Conservation (phyloP, 495 filamentous ascomycete genomes). For the Trichoderma reesei region DNA sequence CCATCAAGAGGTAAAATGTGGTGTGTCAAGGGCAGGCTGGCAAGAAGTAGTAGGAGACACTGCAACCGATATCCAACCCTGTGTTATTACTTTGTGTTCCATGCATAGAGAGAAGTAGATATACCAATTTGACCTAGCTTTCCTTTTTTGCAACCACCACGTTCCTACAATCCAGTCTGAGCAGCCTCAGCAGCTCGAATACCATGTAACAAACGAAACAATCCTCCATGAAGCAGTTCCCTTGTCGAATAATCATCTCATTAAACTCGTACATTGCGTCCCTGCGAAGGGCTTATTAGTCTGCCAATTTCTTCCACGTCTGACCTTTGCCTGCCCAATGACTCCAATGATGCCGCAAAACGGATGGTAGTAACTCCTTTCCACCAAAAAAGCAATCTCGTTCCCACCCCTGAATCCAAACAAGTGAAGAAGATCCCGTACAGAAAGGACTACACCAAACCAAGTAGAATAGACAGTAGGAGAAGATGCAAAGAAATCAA, state of each 20-base stretch:
- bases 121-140: background rate
- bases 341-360: background rate
- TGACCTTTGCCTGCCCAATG: background rate
- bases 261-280: constrained; percentile 3
- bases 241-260: background rate
- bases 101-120: background rate
- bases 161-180: background rate
- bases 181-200: background rate
- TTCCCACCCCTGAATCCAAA: background rate
- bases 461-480: background rate
- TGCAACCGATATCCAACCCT: background rate
- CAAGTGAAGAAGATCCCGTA: background rate
- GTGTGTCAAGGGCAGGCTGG: background rate
- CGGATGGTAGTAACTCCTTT: background rate
- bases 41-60: background rate
- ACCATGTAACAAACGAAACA: constrained; percentile 13
- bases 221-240: constrained; percentile 14
- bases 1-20: constrained; percentile 18
- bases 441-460: too few relatives aligned
- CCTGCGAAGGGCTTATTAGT: constrained; percentile 5
- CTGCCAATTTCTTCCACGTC: background rate
- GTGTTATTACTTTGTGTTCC: background rate
- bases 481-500: background rate
- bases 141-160: background rate
- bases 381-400: background rate